Conservation (phyloP, 164 flowering plant genomes). For the Macadamia tetraphylla region DNA sequence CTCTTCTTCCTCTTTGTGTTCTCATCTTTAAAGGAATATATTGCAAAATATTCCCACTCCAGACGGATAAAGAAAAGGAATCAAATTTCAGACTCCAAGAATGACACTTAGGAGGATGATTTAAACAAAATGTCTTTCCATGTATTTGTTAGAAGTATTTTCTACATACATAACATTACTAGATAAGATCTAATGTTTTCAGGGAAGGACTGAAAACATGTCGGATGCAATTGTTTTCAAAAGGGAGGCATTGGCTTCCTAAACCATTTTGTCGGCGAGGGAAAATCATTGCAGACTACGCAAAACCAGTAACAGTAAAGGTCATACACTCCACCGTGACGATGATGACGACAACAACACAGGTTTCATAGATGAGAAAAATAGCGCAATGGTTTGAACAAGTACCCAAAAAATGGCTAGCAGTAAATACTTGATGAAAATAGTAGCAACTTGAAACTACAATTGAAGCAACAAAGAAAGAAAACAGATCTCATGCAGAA, state of each 20-base stretch:
- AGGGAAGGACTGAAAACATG: not conserved
- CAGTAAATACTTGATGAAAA: no score
- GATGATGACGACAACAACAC: not conserved
- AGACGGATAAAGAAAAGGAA: no score
- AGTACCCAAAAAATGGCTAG: no score
- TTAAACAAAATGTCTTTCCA: constrained; percentile 10
- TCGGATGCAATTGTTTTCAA: not conserved
- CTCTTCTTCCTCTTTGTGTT: not conserved
- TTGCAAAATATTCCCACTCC: constrained; percentile 26
- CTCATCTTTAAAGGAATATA: constrained; percentile 1
- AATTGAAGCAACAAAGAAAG: no score
- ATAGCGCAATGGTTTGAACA: no score
- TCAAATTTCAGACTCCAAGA: constrained; percentile 13
- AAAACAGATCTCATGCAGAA: no score
- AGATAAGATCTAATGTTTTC: not conserved
- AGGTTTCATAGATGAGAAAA: not conserved
- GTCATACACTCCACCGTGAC: not conserved
- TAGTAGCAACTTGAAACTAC: no score
- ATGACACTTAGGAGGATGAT: constrained; percentile 1
- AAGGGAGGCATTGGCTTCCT: no score
- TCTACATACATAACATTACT: not conserved
- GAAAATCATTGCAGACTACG: not conserved
- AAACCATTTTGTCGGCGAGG: not conserved
- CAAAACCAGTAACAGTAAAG: not conserved
- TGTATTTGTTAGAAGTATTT: not conserved